These are phyloP conservation scores for Cladochytrium replicatum DNA, from an alignment of 192 early-diverging fungal species.

Conservation along the genomic window DNA sequence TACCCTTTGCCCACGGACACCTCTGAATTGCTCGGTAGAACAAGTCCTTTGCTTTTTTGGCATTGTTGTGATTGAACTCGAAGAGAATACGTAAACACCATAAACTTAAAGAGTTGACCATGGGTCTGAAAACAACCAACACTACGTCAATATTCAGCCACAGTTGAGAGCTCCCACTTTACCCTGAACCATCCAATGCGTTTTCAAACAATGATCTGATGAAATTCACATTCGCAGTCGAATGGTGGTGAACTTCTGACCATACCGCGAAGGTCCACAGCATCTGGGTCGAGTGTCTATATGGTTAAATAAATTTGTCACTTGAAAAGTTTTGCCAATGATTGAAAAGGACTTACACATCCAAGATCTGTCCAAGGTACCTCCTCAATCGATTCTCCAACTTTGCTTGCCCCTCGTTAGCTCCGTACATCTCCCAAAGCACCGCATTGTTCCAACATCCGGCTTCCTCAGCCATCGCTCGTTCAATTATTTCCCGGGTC, in stretches of 20 bases:
- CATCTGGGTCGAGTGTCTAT: constrained; percentile 40
- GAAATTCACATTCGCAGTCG: constrained; percentile 40
- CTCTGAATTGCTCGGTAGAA: constrained; percentile 49
- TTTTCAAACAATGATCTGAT: constrained; percentile 49
- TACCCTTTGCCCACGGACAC: constrained; percentile 65
- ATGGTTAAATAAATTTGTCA: constrained; percentile 4
- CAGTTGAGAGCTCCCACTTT: constrained; percentile 3
- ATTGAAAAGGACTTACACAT: constrained; percentile 24
- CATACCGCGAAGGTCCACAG: constrained; percentile 48
- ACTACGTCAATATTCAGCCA: constrained; percentile 1
- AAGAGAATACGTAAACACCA: constrained; percentile 55
- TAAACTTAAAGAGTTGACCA: constrained; percentile 34
- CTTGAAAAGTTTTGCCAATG: not conserved
- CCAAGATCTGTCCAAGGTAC: constrained; percentile 24
- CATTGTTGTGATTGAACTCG: constrained; percentile 36
- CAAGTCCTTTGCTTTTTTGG: constrained; percentile 33
- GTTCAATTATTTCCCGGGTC: constrained; percentile 31
- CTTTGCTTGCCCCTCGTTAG: constrained; percentile 49
- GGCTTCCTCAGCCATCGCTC: constrained; percentile 31
- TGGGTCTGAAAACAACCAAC: constrained; percentile 20
- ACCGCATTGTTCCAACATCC: constrained; percentile 47
- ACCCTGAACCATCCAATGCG: constrained; percentile 36
- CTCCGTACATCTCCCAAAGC: constrained; percentile 43
- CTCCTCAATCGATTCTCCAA: constrained; percentile 47
- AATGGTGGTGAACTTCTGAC: constrained; percentile 41